Evolutionary conservation across 176 grass and related monocot species (phyloP), one percentile per base, ranked within the genome.

Genomic region (Zoysia pacifica): DNA sequence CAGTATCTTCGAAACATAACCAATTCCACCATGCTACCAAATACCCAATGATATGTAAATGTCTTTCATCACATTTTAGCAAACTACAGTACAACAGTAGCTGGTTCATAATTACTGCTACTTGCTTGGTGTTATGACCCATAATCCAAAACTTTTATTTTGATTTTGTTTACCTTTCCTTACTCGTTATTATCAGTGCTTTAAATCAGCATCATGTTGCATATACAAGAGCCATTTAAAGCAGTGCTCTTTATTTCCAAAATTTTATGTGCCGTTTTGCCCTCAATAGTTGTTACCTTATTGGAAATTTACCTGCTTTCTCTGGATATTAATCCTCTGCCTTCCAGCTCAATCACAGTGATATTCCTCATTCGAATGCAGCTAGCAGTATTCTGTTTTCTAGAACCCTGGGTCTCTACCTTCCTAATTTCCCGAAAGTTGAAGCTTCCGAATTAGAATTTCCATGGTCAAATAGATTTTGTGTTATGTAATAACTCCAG

Each of bases 21-120:
- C 28, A 28, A 28, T 28, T 28, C 28, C 28, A 28, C 28, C 28
- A 28, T 28, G 28, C 28, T 28, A 28, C 28, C 28, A 28, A 28
- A 28, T 28, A 28, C 9, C 28, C 28, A 39, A 45, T 49, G 36
- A 68, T 36, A 65, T 48, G 45, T 14, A 75, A 68, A 74, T 46
- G 56, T 56, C 5, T 49, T n/a, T 53, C 36, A 77, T 65, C 11
- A 12, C 40, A 67, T 43, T 69, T 62, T 36, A 83, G 14, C 4
- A 71, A 76, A 78, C 66, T 63, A 39, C 47, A 64, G 28, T 43
- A 62, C 45, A 65, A 62, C 16, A 81, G 14, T 69, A 18, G 8
- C 11, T 16, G 20, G 35, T 50, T 28, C 28, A 45, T 48, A 36
- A 8, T 39, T 50, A 56, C 15, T 81, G 7, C 28, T 28, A 28